Evolutionary conservation across 306 rosid species (phyloP), one percentile per base, ranked within the genome.

Genomic region (Trifolium pratense): DNA sequence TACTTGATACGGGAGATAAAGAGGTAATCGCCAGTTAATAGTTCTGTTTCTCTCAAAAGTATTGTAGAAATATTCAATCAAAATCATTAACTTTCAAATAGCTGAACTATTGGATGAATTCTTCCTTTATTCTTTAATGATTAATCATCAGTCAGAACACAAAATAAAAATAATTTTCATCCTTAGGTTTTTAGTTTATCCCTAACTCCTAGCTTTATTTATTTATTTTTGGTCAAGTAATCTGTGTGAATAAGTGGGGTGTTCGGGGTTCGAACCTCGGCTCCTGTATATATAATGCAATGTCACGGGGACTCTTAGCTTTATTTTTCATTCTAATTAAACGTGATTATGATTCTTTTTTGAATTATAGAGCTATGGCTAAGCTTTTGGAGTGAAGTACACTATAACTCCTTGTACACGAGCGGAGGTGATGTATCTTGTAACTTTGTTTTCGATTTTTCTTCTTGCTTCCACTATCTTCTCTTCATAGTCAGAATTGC

Each of bases 361-460:
- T 42, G 26, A 63, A 21, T 25, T 81, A 16, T 66, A 94, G 99
- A 94, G 81, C 69, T 94, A 62, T 94, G 99, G 99, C 87, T 94
- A 66, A 94, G 99, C 91, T 94, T 94, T 85, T 94, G 99, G 99
- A 89, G 99, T 65, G 99, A 94, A 84, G 99, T 94, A 64, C 99
- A 94, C 86, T 94, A 94, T 74, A 94, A 94, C 70, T 94, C 99
- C 2, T 49, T 94, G 42, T 91, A 94, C 61, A 78, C 89, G 31
- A 80, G 40, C 42, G 91, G 91, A 86, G 99, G 99, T 94, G 71
- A 78, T 80, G 43, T 29, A 25, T 76, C 65, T 36, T 53, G 71
- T 53, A 42, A 43, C 59, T 45, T 66, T 57, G 10, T 29, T 46
- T 26, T 65, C 34, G 16, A 17, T 20, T 15, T n/a, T 51, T 34